These are phyloP conservation scores for Cladophialophora yegresii DNA, from an alignment of 2,329 filamentous ascomycete genomes.

Conservation along the genomic window DNA sequence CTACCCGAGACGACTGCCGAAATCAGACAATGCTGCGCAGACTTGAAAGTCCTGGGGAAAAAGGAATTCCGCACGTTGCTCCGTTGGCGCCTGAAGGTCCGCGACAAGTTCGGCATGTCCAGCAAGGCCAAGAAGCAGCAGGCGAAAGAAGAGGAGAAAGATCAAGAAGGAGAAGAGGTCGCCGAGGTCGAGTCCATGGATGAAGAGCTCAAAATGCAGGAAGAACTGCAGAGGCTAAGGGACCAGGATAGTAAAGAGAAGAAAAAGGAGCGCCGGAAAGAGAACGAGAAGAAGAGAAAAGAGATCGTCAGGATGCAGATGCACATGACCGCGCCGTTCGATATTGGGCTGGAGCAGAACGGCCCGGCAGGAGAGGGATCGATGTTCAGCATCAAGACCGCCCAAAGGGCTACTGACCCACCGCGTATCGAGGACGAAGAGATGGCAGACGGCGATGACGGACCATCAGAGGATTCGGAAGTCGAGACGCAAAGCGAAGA, in stretches of 20 bases:
- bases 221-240: constrained; percentile 78
- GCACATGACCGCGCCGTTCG: constrained; percentile 93
- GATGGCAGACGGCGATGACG: constrained; percentile 66
- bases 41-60: constrained; percentile 85
- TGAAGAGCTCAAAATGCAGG: constrained; percentile 86
- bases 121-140: constrained; percentile 48
- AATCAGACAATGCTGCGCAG: constrained; percentile 73
- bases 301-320: constrained; percentile 96
- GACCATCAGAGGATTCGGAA: constrained; percentile 58
- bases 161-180: constrained; percentile 67
- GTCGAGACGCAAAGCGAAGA: constrained; percentile 65
- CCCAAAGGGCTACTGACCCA: constrained; percentile 73
- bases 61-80: constrained; percentile 92
- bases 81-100: constrained; percentile 83
- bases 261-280: constrained; percentile 79
- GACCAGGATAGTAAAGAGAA: constrained; percentile 75
- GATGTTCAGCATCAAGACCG: constrained; percentile 81
- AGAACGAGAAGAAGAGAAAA: constrained; percentile 92
- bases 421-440: constrained; percentile 72
- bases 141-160: constrained; percentile 41
- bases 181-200: constrained; percentile 88
- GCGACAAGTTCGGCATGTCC: constrained; percentile 82
- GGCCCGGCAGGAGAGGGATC: constrained; percentile 76
- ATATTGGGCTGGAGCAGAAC: constrained; percentile 87
- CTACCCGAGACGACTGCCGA: constrained; percentile 84